Evolutionary conservation across 2,329 filamentous ascomycete genomes (phyloP), one percentile per base, ranked within the genome.

Genomic region (Microsporum canis): DNA sequence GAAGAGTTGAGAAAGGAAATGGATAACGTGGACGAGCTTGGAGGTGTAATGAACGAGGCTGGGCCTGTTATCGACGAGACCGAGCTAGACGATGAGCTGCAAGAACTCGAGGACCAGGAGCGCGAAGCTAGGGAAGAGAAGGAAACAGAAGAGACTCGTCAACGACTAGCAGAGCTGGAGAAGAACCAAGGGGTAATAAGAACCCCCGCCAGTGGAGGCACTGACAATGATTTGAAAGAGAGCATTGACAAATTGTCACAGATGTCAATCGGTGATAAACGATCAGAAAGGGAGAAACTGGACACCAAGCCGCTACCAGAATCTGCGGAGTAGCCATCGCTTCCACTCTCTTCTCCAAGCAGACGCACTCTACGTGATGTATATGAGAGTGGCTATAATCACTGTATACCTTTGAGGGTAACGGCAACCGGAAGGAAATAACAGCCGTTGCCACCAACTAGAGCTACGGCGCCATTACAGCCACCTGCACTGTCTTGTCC

Each of bases 81-180:
- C 23, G 91, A 95, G 71, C 84, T 97, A 60, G 91, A 96, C 66
- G 88, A 92, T 63, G 92, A 96, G 76, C 80, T 97, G 55, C 87
- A 88, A 66, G 85, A 80, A 2, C 77, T 99, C 76, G 85, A 91
- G 74, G 77, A 77, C 68, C 81, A 82, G 69, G 79, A 83, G 61
- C 71, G 68, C 63, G 71, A 79, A 68, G 77, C 76, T 57, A 71
- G 68, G 60, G 76, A 79, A 64, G 73, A 78, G 65, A 73, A 80
- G 63, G 77, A 79, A 45, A 81, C 81, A 60, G 71, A 74, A 59
- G 76, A 78, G 66, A 80, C 77, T 56, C 72, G 75, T 63, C 72
- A 69, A 62, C 76, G 72, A 63, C 72, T 88, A 36, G 80, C 82
- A 47, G 77, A 80, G 62, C 66, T 73, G 34, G 73, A 77, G 58